A percentile compares a stretch with the other conserved stretches of the same genome.
These are phyloP conservation scores for Durusdinium trenchii DNA, from an alignment of 73 alveolate genomes.

Conservation along the genomic window DNA sequence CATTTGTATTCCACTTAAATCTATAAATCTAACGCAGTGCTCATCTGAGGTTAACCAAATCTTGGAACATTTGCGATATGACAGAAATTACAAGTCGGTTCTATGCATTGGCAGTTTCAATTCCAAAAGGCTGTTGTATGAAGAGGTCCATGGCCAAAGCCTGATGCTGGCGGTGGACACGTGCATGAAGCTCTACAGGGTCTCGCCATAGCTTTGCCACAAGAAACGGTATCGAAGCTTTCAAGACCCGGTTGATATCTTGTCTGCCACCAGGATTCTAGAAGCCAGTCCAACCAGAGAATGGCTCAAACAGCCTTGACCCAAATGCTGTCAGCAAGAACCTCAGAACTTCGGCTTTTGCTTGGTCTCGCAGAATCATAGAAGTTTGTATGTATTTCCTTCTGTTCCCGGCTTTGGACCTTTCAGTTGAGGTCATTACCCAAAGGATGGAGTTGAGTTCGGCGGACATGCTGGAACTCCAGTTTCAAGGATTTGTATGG, in stretches of 20 bases:
- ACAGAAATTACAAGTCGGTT: too few species aligned
- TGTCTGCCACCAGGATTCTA: slow-evolving; percentile 34
- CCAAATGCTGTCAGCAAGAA: slow-evolving; percentile 64
- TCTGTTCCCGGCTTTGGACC: neutral
- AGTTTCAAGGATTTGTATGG: neutral
- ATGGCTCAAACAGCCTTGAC: slow-evolving; percentile 90
- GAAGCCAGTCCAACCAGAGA: slow-evolving; percentile 88
- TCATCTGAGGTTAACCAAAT: too few species aligned
- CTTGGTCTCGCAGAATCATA: neutral
- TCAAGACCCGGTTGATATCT: neutral
- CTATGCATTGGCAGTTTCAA: too few species aligned
- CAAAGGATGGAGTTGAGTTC: slow-evolving; percentile 90
- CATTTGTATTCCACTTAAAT: too few species aligned
- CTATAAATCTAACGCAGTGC: too few species aligned
- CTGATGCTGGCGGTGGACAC: slow-evolving; percentile 88
- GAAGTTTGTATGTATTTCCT: neutral
- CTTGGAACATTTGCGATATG: too few species aligned
- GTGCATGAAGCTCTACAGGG: slow-evolving; percentile 90
- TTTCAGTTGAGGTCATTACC: slow-evolving; percentile 40
- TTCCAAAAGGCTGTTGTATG: too few species aligned
- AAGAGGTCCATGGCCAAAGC: slow-evolving; percentile 85
- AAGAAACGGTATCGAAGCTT: neutral
- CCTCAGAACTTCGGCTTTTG: neutral
- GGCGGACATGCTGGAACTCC: slow-evolving; percentile 59
- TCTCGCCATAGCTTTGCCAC: neutral